Conservation (phyloP, 306 rosid species). For the Echinosophora koreensis region DNA sequence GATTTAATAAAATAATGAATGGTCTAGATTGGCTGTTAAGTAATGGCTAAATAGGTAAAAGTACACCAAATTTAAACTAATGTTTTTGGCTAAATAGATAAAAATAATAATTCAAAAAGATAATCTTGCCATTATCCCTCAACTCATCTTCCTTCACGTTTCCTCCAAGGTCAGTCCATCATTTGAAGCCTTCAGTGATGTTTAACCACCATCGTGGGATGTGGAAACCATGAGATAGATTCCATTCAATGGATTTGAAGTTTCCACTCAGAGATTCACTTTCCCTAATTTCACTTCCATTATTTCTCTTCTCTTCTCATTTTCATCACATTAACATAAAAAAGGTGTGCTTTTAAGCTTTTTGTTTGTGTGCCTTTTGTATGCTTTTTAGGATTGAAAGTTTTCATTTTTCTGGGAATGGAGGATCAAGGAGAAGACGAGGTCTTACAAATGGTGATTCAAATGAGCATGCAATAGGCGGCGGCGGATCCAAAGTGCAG, state of each 20-base stretch:
- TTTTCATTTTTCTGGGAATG: constrained; percentile 55
- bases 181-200: no score
- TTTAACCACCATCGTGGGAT: no score
- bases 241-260: background rate
- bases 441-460: constrained; percentile 80
- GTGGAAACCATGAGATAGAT: no score
- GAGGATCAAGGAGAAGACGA: constrained; percentile 69
- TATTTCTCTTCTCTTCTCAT: constrained; percentile 25
- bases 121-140: no score
- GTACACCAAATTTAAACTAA: no score
- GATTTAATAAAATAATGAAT: no score
- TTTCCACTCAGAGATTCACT: constrained; percentile 41
- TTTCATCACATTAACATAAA: constrained; percentile 5
- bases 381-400: background rate
- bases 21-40: no score
- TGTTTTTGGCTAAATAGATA: no score
- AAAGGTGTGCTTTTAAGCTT: constrained; percentile 37
- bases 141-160: no score
- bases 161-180: no score
- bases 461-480: constrained; percentile 88
- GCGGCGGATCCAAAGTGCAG: constrained; percentile 93
- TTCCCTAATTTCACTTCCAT: constrained; percentile 56
- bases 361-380: background rate
- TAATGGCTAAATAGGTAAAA: no score
- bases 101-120: no score